Conservation (phyloP, 768 basidiomycete genomes). For the Tulasnella sp. region DNA sequence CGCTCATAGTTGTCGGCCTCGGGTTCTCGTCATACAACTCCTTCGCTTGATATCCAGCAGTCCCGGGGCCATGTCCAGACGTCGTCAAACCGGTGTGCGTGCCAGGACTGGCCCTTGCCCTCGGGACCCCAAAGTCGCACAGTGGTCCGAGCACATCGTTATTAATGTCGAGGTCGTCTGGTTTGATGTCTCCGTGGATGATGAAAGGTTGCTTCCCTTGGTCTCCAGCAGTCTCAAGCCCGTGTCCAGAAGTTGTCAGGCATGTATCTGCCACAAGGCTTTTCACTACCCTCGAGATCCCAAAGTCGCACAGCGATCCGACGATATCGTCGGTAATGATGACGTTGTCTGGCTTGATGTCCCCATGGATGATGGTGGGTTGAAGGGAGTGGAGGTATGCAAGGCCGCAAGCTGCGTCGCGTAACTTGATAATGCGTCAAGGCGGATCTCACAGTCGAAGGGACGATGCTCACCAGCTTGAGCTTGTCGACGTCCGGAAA, state of each 20-base stretch:
- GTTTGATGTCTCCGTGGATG: too few relatives aligned
- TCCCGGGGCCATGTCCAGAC: constrained; percentile 12
- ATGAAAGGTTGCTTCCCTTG: too few relatives aligned
- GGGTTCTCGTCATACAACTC: constrained; percentile 10
- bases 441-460: too few relatives aligned
- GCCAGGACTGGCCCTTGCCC: neutral
- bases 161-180: too few relatives aligned
- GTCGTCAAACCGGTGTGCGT: constrained; percentile 21
- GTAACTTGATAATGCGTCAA: too few relatives aligned
- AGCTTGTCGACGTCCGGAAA: too few relatives aligned
- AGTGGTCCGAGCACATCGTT: neutral
- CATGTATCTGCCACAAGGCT: too few relatives aligned
- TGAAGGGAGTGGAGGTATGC: constrained; percentile 26
- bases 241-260: too few relatives aligned
- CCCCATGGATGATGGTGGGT: constrained; percentile 25
- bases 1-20: neutral
- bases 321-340: constrained; percentile 9
- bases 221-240: too few relatives aligned
- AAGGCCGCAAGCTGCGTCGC: constrained; percentile 18
- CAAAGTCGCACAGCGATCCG: too few relatives aligned
- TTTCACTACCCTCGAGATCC: too few relatives aligned
- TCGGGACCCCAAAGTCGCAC: constrained; percentile 28
- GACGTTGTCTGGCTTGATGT: constrained; percentile 32
- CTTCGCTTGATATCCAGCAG: neutral
- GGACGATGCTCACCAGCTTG: too few relatives aligned